Conservation (phyloP, 108 stramenopile species). For the Fragilariopsis cylindrus region DNA sequence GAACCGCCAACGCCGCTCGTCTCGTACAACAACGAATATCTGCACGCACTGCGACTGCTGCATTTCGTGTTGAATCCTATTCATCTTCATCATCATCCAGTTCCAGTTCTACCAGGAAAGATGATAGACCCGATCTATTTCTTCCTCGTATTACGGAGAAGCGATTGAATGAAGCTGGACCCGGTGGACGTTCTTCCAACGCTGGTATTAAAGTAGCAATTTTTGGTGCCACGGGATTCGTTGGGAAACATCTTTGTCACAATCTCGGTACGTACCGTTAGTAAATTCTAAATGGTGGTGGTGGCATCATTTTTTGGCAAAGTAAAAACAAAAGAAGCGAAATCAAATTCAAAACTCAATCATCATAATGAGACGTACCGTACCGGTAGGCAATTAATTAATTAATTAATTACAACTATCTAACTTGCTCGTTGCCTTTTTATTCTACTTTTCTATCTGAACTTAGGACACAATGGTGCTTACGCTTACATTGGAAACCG, state of each 20-base stretch:
- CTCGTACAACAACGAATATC: constrained; percentile 4
- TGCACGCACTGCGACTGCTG: neutral
- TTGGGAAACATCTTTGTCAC: constrained; percentile 87
- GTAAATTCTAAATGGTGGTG: neutral
- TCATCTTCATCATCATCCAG: neutral
- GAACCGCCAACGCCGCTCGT: constrained; percentile 17
- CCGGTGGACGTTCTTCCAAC: constrained; percentile 70
- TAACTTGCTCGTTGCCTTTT: neutral
- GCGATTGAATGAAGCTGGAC: constrained; percentile 63
- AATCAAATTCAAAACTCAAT: neutral
- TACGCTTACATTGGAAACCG: constrained; percentile 87
- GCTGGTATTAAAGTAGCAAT: constrained; percentile 81
- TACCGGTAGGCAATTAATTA: too few relatives aligned
- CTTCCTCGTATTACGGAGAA: constrained; percentile 52
- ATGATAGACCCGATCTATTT: constrained; percentile 29
- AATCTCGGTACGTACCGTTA: constrained; percentile 62
- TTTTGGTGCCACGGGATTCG: constrained; percentile 94
- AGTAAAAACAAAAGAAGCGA: neutral
- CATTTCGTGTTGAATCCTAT: neutral
- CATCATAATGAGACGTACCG: too few relatives aligned
- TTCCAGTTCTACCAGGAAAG: constrained; percentile 2
- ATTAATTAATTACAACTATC: neutral
- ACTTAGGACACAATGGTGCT: constrained; percentile 71
- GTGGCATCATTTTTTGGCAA: too few relatives aligned
- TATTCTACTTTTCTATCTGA: neutral